phyloP scores from a whole-genome alignment of 179 eudicot species.

The Carnegiea gigantea region DNA sequence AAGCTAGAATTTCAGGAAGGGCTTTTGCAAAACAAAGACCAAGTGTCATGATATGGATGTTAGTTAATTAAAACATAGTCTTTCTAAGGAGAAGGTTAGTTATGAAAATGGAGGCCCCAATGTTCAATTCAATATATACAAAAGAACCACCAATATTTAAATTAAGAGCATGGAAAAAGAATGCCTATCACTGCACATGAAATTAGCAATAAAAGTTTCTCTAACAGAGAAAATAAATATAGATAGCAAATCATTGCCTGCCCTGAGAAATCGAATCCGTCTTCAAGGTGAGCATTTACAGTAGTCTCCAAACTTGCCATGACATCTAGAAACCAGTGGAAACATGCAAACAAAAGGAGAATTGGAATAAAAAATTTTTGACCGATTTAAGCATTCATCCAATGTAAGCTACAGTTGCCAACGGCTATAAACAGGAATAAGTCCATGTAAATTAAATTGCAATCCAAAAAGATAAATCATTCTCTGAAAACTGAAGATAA shows the following conservation, averaged over 20 bases:
- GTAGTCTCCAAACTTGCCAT: conserved; percentile 85
- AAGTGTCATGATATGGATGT: background rate
- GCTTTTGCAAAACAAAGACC: background rate
- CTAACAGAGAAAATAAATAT: conserved; percentile 43
- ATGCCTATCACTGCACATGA: conserved; percentile 26
- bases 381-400: conserved; percentile 29
- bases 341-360: conserved; percentile 87
- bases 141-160: conserved; percentile 4
- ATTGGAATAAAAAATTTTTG: conserved; percentile 55
- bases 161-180: background rate
- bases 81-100: background rate
- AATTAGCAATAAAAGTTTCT: conserved; percentile 23
- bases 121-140: background rate
- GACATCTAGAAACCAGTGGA: conserved; percentile 89
- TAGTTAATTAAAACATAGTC: background rate
- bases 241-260: conserved; percentile 77
- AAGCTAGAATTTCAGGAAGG: background rate
- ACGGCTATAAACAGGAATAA: conserved; percentile 29
- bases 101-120: background rate
- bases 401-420: conserved; percentile 28
- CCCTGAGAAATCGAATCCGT: conserved; percentile 78
- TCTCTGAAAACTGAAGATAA: background rate
- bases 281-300: conserved; percentile 78
- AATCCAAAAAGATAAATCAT: conserved; percentile 15
- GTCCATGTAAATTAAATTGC: background rate